Evolutionary conservation across 2,329 filamentous ascomycete genomes (phyloP), one percentile per base, ranked within the genome.

Genomic region (Dothideomycetes sp.): DNA sequence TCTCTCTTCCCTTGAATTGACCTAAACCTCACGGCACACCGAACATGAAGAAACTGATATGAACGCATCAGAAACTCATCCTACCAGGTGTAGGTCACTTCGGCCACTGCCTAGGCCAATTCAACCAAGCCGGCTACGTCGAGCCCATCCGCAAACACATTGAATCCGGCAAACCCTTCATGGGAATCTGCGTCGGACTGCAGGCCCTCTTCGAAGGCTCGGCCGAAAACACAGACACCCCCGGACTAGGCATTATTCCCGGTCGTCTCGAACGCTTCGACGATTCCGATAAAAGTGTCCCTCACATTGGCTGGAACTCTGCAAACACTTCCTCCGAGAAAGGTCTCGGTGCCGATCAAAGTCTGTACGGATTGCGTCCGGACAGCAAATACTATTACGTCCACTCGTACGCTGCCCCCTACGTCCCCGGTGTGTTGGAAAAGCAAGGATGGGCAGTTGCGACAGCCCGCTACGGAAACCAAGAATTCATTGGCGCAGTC

Each of bases 301-400:
- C 91, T 27, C 93, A 98, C 65, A 98, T 98, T 61, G 91, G 91
- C 41, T 98, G 91, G 91, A 98, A 98, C 64, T 87, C 80, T 51
- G 91, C 93, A 31, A 80, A 80, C 53, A 78, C 80, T 1, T 59
- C 63, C 47, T 53, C 62, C 46, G 50, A 65, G 53, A 45, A 59
- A 41, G 47, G 63, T 57, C 44, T 60, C 58, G 8, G 56, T 51
- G 46, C 54, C 3, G 57, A 64, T 13, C 64, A 74, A 47, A 74
- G 70, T 51, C 74, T 96, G 44, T 95, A 89, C 61, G 87, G 83
- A 43, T 65, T 98, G 40, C 70, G 75, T 19, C 80, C 84, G 1
- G 72, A 73, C 39, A 94, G 84, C 57, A 98, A 96, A 63, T 98
- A 98, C 70, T 98, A 98, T 67, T 98, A 98, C 58, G 89, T 98